A percentile compares a stretch with the other conserved stretches of the same genome.
phyloP scores from a whole-genome alignment of 805 yeast species.

The Pichia manshurica region DNA sequence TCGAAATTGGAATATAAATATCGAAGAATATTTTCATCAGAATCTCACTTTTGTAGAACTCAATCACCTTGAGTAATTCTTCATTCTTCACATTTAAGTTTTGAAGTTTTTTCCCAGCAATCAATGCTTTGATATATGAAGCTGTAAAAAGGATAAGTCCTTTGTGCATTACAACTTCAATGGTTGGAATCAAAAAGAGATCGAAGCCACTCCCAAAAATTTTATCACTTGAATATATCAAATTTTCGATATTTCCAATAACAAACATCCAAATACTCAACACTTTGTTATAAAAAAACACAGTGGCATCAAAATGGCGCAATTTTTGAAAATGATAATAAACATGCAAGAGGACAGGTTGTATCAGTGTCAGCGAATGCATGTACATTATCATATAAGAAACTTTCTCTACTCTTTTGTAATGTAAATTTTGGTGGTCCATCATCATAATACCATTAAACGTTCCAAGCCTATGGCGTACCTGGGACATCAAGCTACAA shows the following conservation, averaged over 20 bases:
- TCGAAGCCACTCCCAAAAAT: constrained; percentile 35
- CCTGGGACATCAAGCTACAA: constrained; percentile 32
- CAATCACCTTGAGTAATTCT: constrained; percentile 33
- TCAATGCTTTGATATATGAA: neutral
- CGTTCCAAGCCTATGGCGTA: constrained; percentile 30
- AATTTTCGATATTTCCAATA: constrained; percentile 33
- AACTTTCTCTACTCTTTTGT: constrained; percentile 21
- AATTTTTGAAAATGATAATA: constrained; percentile 29
- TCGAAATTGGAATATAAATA: constrained; percentile 34
- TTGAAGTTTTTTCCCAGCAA: neutral
- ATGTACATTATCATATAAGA: constrained; percentile 20
- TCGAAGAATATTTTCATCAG: too few relatives aligned
- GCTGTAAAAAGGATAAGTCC: constrained; percentile 8
- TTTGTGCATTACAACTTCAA: constrained; percentile 36
- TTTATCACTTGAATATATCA: constrained; percentile 27
- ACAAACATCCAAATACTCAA: constrained; percentile 29
- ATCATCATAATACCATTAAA: constrained; percentile 24
- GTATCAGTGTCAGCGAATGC: constrained; percentile 31
- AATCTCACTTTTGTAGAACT: constrained; percentile 14
- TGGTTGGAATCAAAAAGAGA: constrained; percentile 32
- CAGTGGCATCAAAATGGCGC: constrained; percentile 32
- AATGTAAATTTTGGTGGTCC: constrained; percentile 15
- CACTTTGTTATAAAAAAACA: constrained; percentile 34
- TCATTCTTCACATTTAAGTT: neutral
- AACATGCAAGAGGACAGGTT: constrained; percentile 37